Base-by-base conservation (phyloP, 139 green algal genomes). In the Picochlorum sp. region DNA sequence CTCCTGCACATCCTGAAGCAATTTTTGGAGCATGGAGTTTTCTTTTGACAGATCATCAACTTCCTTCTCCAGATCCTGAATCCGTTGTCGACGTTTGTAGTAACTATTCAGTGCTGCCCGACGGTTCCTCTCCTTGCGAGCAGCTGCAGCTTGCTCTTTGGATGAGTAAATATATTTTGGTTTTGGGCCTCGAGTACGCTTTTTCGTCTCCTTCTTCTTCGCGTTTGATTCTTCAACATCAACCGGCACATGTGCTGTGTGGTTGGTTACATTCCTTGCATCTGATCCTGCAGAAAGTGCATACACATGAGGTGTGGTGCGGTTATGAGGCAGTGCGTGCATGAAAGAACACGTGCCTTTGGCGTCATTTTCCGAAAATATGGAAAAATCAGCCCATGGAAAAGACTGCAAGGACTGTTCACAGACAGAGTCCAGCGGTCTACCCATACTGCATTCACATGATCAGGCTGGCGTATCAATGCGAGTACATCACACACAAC, bases 151-250 rank as follows among this genome's bases (percentile, higher is more conserved):
- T 57, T 77, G 61, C 37, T 69, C 57, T n/a, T n/a, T 24, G 6
- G 47, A 69, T 16, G 18, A 2, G 26, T 67, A 77, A 10, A 77
- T 38, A 44, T 77, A 77, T 44, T 77, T 77, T 31, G 70, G 70
- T 44, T 77, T 77, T 23, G 70, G 70, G 1, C 70, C 70, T 23
- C 70, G 56, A 45, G 45, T 21, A 20, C 57, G 37, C 70, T 72
- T 68, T 28, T 58, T 54, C 20, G 14, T 15, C n/a, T 34, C 18
- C 5, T 54, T 45, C 5, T 2, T n/a, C 16, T 54, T 20, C 8
- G 18, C n/a, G 30, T 11, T n/a, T 1, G 56, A 34, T 45, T n/a
- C 16, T 5, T 45, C 30, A n/a, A 45, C 4, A 10, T n/a, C 18
- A n/a, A 21, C 56, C 15, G 18, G 18, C 16, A 45, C 28, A 30